phyloP scores from a whole-genome alignment of 2,329 filamentous ascomycete genomes.

The Colletotrichum lindemuthianum region DNA sequence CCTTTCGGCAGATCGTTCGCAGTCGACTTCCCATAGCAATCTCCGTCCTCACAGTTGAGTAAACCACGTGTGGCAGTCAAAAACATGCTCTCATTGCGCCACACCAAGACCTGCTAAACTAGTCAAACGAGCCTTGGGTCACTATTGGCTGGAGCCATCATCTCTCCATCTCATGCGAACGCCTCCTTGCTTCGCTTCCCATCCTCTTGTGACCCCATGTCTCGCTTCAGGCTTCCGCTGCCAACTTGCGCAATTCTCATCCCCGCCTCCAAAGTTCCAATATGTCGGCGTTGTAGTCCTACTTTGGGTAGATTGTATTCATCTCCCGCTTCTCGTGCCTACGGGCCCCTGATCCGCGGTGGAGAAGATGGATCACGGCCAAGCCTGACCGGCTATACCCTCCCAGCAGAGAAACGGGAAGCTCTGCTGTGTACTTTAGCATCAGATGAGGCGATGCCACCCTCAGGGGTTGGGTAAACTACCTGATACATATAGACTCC shows the following conservation, averaged over 20 bases:
- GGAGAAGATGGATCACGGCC: constrained; percentile 18
- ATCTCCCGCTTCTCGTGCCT: constrained; percentile 6
- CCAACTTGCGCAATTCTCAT: background rate
- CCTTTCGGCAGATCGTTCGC: constrained; percentile 6
- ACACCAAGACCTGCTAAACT: constrained; percentile 4
- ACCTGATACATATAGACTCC: constrained; percentile 15
- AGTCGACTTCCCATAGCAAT: constrained; percentile 14
- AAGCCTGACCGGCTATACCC: constrained; percentile 7
- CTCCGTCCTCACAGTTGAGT: constrained; percentile 17
- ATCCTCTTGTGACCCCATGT: constrained; percentile 1
- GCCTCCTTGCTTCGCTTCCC: background rate
- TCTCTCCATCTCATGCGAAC: background rate
- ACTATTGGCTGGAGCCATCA: constrained; percentile 2
- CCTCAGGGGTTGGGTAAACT: constrained; percentile 1
- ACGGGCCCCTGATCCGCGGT: constrained; percentile 10
- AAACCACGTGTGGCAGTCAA: constrained; percentile 16
- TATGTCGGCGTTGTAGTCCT: constrained; percentile 3
- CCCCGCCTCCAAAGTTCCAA: background rate
- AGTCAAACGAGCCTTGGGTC: background rate
- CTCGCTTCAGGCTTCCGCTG: background rate
- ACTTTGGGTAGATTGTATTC: background rate
- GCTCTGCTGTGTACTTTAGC: background rate
- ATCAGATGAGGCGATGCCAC: constrained; percentile 9
- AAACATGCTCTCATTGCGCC: constrained; percentile 3
- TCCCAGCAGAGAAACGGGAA: background rate